A percentile compares a stretch with the other conserved stretches of the same genome.
Evolutionary conservation across 2,329 filamentous ascomycete genomes (phyloP).

Genomic region (Penicillium hordei): DNA sequence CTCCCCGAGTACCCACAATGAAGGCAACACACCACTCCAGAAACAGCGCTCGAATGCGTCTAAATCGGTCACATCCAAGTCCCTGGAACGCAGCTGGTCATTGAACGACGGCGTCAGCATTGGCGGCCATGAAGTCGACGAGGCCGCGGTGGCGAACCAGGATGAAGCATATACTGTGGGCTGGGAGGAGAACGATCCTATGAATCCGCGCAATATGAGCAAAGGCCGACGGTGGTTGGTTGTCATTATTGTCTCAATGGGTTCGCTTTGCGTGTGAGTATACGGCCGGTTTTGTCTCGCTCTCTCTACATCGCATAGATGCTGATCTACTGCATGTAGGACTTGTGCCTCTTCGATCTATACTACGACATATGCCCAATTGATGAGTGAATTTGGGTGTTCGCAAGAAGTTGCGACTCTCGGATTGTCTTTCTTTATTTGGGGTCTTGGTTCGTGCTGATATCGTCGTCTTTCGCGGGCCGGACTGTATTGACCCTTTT

Average conservation of each 20-base stretch:
- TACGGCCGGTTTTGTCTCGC: neutral
- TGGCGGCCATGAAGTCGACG: slow-evolving; percentile 24
- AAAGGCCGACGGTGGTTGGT: slow-evolving; percentile 74
- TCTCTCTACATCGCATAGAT: neutral
- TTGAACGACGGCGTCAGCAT: slow-evolving; percentile 36
- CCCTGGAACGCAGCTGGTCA: slow-evolving; percentile 36
- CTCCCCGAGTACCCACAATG: slow-evolving; percentile 13
- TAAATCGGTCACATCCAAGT: slow-evolving; percentile 11
- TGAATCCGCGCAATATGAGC: slow-evolving; percentile 70
- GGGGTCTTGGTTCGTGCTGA: slow-evolving; percentile 62
- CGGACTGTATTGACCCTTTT: neutral
- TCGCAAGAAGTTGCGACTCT: slow-evolving; percentile 73
- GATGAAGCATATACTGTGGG: slow-evolving; percentile 62
- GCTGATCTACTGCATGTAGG: slow-evolving; percentile 43
- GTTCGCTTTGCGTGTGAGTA: slow-evolving; percentile 80
- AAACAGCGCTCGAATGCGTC: slow-evolving; percentile 26
- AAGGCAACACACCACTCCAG: slow-evolving; percentile 16
- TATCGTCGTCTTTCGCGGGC: neutral
- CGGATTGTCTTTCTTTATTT: slow-evolving; percentile 78
- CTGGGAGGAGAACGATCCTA: slow-evolving; percentile 74
- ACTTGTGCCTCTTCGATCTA: slow-evolving; percentile 89
- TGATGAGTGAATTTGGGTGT: slow-evolving; percentile 71
- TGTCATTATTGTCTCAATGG: slow-evolving; percentile 69
- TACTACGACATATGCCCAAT: slow-evolving; percentile 75
- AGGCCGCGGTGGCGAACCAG: slow-evolving; percentile 24